Conservation (phyloP, 73 alveolate genomes). For the Breviolum minutum region DNA sequence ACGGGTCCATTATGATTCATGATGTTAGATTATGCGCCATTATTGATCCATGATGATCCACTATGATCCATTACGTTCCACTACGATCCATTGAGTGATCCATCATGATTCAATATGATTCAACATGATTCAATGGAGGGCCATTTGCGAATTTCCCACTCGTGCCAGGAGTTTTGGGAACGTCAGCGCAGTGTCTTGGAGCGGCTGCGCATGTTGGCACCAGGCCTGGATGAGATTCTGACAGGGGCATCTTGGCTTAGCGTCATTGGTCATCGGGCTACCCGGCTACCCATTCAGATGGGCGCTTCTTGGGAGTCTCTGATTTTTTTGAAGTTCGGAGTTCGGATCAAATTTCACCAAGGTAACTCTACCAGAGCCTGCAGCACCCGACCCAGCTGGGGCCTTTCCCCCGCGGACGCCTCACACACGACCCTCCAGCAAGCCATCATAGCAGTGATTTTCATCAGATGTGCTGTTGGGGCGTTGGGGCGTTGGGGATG, state of each 20-base stretch:
- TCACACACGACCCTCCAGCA: constrained; percentile 38
- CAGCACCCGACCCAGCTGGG: constrained; percentile 26
- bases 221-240: constrained; percentile 23
- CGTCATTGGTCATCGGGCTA: neutral
- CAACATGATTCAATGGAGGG: too few relatives aligned
- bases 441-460: neutral
- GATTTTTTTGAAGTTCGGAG: neutral
- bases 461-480: neutral
- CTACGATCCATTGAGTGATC: too few relatives aligned
- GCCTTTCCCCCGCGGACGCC: constrained; percentile 67
- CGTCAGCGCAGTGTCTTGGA: constrained; percentile 17
- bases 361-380: constrained; percentile 55
- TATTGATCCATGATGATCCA: too few relatives aligned
- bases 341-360: neutral
- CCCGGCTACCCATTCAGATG: neutral
- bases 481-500: too few relatives aligned
- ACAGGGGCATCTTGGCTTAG: neutral
- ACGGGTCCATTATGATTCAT: too few relatives aligned
- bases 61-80: too few relatives aligned
- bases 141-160: too few relatives aligned
- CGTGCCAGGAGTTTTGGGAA: constrained; percentile 40
- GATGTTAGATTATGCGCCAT: too few relatives aligned
- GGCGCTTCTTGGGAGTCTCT: neutral
- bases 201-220: constrained; percentile 6
- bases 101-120: too few relatives aligned